These are phyloP conservation scores for Mayamaea pseudoterrestris DNA, from an alignment of 108 stramenopile genomes.

Conservation along the genomic window DNA sequence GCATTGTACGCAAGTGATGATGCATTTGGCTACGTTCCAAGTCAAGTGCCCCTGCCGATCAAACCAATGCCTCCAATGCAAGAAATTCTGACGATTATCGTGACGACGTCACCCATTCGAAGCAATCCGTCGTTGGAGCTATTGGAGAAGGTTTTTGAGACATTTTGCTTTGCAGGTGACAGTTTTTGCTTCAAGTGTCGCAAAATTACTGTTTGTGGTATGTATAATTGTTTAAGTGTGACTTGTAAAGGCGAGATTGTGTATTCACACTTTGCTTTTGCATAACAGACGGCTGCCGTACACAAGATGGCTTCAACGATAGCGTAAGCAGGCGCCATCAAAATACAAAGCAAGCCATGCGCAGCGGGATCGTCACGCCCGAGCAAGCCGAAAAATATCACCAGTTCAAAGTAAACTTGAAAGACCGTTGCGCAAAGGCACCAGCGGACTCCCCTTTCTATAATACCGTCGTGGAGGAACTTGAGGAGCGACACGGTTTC, in stretches of 20 bases:
- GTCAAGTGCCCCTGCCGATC: conserved; percentile 6
- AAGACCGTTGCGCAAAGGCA: conserved; percentile 25
- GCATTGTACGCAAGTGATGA: conserved; percentile 6
- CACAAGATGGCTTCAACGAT: conserved; percentile 12
- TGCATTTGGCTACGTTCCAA: conserved; percentile 24
- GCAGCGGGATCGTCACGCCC: conserved; percentile 60
- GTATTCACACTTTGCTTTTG: too few species aligned
- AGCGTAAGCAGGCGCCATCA: conserved; percentile 40
- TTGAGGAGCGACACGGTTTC: conserved; percentile 65
- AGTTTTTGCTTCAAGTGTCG: conserved; percentile 66
- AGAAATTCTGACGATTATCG: conserved; percentile 62
- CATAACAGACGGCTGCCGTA: conserved; percentile 18
- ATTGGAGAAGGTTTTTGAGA: conserved; percentile 54
- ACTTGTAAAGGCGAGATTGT: conserved; percentile 19
- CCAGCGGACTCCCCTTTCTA: conserved; percentile 24
- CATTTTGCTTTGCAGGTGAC: conserved; percentile 48
- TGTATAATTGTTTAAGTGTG: too few species aligned
- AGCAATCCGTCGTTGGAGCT: conserved; percentile 76
- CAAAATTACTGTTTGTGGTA: conserved; percentile 75
- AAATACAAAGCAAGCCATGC: conserved; percentile 62
- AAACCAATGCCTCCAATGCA: conserved; percentile 32
- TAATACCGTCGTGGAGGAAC: conserved; percentile 50
- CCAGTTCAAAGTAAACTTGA: conserved; percentile 43
- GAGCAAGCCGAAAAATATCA: conserved; percentile 53
- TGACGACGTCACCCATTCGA: conserved; percentile 74